Base-by-base conservation (phyloP, 1,284 basidiomycete species). In the Sporisorium exsertum region DNA sequence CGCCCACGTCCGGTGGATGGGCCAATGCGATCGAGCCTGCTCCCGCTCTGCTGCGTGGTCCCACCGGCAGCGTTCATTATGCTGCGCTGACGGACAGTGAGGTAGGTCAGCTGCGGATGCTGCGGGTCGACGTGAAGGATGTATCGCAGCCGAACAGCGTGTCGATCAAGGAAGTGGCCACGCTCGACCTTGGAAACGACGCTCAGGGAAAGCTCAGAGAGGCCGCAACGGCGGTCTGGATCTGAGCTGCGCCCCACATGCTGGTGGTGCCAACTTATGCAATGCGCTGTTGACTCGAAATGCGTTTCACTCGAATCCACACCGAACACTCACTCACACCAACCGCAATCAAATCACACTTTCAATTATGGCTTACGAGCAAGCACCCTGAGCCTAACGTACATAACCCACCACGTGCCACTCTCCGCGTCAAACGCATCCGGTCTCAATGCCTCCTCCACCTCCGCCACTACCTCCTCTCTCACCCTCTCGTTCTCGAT, bases 1-100 rank as follows among this genome's bases (percentile, higher is more conserved):
- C 86, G 2, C 80, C 83, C 2, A 87, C 86, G 0, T 81, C 76
- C 3, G 87, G 87, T n/a, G 87, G 87, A 2, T 87, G 86, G 86
- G 87, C 87, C 1, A 87, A 87, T 62, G 86, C 86, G 0, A 85
- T 87, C 32, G 83, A 86, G 54, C 82, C 85, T 0, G 84, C 84
- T 32, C 84, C 86, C 20, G 69, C 64, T 10, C 32, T 65, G 1
- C 70, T 81, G 15, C 50, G 64, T 27, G 73, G 72, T 1, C 50
- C 59, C 12, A 55, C 20, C 8, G 73, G 60, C 3, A 37, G 60
- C 0, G 78, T 72, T 0, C 79, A 82, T 9, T 87, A 77, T 49
- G 73, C 86, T 35, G 84, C 79, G 5, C 69, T 87, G 18, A 87
- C 86, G 18, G 85, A 86, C 56, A 85, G 82, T 53, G 86, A 86